Evolutionary conservation across 768 basidiomycete genomes (phyloP).

Genomic region (Russula sp.): DNA sequence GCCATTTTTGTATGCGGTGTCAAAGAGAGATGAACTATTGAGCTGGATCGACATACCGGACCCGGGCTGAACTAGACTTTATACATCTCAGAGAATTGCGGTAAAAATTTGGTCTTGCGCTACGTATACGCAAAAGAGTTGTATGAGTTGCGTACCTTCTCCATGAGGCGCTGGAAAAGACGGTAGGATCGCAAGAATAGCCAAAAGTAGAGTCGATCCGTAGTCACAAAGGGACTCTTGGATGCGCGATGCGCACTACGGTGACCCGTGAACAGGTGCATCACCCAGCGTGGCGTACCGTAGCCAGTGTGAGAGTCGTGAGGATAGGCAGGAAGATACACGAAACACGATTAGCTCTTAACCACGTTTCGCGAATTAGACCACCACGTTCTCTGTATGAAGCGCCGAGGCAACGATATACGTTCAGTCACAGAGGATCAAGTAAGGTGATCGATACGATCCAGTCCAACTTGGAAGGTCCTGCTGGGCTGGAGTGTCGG

Average conservation of each 20-base stretch:
- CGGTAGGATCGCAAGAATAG: not conserved
- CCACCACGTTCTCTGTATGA: not conserved
- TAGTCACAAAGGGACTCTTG: not conserved
- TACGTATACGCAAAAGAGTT: not conserved
- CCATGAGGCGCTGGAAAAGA: not conserved
- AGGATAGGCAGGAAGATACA: not conserved
- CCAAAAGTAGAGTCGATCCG: not conserved
- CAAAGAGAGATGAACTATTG: not conserved
- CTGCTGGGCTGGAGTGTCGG: not conserved
- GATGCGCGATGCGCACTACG: not conserved
- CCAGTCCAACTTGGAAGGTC: not conserved
- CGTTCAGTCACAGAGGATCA: not conserved
- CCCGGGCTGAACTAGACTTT: not conserved
- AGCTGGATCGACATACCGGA: not conserved
- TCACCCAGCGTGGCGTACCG: not conserved
- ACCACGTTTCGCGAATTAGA: not conserved
- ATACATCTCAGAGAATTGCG: not conserved
- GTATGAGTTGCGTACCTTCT: not conserved
- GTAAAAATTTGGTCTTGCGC: not conserved
- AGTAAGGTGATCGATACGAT: not conserved
- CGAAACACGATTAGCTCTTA: not conserved
- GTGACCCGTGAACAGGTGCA: not conserved
- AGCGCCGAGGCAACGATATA: not conserved
- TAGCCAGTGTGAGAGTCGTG: not conserved
- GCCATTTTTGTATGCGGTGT: slow-evolving; percentile 6